Evolutionary conservation across 495 filamentous ascomycete species (phyloP).

Genomic region (Neurospora cerealis): DNA sequence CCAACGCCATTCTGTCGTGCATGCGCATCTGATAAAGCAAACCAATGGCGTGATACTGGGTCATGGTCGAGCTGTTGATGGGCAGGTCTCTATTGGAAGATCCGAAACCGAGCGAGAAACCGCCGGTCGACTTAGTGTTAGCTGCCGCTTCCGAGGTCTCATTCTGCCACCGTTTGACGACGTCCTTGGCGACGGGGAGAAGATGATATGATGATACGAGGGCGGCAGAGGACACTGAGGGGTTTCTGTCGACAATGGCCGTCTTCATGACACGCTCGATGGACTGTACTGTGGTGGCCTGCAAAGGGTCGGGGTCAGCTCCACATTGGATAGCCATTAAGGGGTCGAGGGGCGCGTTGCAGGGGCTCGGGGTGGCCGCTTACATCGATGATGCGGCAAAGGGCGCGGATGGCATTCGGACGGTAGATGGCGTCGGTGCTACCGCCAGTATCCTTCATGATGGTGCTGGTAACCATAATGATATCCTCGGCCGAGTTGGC

Average conservation of each 20-base stretch:
- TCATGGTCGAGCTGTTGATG: conserved; percentile 81
- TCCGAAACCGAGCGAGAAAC: conserved; percentile 83
- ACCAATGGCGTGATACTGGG: conserved; percentile 97
- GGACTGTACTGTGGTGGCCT: conserved; percentile 94
- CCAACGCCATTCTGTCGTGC: conserved; percentile 93
- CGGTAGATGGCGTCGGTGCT: conserved; percentile 92
- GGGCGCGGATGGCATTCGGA: conserved; percentile 90
- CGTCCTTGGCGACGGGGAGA: conserved; percentile 87
- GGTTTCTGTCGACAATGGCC: conserved; percentile 97
- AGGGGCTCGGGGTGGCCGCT: conserved; percentile 13
- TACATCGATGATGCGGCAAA: conserved; percentile 97
- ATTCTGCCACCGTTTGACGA: conserved; percentile 96
- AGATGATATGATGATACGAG: conserved; percentile 98
- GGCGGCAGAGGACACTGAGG: conserved; percentile 93
- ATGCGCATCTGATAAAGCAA: conserved; percentile 96
- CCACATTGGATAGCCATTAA: background rate
- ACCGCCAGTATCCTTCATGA: conserved; percentile 98
- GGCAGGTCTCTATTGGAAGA: conserved; percentile 60
- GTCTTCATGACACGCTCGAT: conserved; percentile 99
- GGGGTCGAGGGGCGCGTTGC: background rate
- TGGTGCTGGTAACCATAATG: conserved; percentile 98
- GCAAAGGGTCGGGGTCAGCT: conserved; percentile 5
- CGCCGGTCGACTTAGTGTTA: conserved; percentile 72
- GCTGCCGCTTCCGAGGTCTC: conserved; percentile 97
- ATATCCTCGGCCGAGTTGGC: conserved; percentile 95